Percentiles rank a stretch among this genome's conserved stretches.
phyloP scores from a whole-genome alignment of 345 rosid species.

The Populus simonii region DNA sequence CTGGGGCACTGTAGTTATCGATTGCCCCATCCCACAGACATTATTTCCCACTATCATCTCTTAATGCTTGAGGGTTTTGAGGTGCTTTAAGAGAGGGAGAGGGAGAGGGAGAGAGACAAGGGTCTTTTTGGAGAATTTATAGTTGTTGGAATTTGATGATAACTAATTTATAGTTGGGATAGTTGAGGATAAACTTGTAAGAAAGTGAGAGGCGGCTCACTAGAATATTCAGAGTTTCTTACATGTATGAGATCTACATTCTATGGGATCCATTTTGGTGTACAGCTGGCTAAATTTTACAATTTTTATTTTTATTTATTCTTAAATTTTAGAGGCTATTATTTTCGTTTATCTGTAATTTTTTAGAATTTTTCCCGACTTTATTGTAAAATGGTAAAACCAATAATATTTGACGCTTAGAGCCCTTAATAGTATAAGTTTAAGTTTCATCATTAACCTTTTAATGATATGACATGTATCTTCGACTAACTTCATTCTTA shows the following conservation, averaged over 20 bases:
- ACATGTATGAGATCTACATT: too few species aligned
- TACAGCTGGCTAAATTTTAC: too few species aligned
- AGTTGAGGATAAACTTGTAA: neutral
- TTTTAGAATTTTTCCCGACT: neutral
- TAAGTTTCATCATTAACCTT: too few species aligned
- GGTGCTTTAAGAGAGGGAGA: neutral
- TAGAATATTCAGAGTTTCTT: neutral
- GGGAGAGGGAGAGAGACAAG: too few species aligned
- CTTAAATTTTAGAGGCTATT: neutral
- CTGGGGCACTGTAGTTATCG: slow-evolving; percentile 37
- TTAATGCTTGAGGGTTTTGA: neutral
- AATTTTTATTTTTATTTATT: neutral
- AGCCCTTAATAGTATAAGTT: too few species aligned
- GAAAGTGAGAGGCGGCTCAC: neutral
- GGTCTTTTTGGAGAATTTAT: neutral
- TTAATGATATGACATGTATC: too few species aligned
- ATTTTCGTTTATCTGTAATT: neutral
- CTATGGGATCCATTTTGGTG: neutral
- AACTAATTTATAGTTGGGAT: neutral
- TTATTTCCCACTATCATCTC: slow-evolving; percentile 40
- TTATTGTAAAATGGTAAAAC: neutral
- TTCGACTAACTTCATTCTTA: too few species aligned
- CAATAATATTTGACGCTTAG: neutral
- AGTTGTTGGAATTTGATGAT: neutral
- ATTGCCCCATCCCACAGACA: slow-evolving; percentile 38